These are phyloP conservation scores for Nepenthes gracilis DNA, from an alignment of 148 eudicot genomes.

Conservation along the genomic window DNA sequence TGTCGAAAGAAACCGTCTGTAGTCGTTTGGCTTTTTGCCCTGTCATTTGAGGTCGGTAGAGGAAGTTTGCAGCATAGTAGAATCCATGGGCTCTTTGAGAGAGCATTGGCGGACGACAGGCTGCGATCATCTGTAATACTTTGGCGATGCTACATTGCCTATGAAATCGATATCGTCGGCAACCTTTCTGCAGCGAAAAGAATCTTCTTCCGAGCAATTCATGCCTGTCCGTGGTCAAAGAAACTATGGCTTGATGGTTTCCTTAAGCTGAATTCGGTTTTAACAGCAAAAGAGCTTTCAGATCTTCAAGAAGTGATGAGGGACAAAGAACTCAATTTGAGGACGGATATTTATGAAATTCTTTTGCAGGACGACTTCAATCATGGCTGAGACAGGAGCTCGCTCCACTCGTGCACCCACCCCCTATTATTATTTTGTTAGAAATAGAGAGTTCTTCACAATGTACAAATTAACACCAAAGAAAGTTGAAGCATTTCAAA, in stretches of 20 bases:
- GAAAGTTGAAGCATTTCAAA: too few species aligned
- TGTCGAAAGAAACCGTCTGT: conserved; percentile 78
- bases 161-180: conserved; percentile 43
- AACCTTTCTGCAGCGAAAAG: conserved; percentile 63
- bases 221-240: conserved; percentile 97
- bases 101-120: conserved; percentile 54
- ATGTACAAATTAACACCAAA: too few species aligned
- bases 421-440: too few species aligned
- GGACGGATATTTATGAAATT: conserved; percentile 90
- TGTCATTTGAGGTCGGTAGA: conserved; percentile 64
- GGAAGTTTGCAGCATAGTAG: conserved; percentile 52
- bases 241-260: conserved; percentile 91
- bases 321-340: conserved; percentile 77
- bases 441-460: too few species aligned
- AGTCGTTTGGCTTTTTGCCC: conserved; percentile 51
- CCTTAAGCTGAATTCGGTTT: conserved; percentile 33
- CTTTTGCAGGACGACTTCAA: conserved; percentile 54
- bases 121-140: conserved; percentile 44
- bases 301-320: conserved; percentile 97
- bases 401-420: background rate
- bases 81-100: conserved; percentile 74
- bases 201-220: conserved; percentile 86
- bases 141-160: conserved; percentile 87
- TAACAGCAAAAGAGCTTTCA: conserved; percentile 68
- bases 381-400: background rate